A percentile compares a stretch with the other conserved stretches of the same genome.
These are phyloP conservation scores for Trichomonascus vanleenenianus DNA, from an alignment of 805 yeast species.

Conservation along the genomic window DNA sequence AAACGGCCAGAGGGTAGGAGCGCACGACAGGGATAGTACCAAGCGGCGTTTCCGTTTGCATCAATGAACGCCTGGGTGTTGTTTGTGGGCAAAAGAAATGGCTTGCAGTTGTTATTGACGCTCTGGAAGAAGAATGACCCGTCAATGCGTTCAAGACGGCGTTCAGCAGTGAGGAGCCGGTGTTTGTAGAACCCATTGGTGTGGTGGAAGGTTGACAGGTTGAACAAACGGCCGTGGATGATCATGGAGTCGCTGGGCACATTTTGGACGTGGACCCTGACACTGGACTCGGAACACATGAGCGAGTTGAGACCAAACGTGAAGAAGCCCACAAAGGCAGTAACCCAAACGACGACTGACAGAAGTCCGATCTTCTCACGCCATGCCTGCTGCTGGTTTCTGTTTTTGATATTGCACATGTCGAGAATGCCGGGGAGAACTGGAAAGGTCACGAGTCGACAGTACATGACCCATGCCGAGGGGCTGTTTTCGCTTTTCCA, in stretches of 20 bases:
- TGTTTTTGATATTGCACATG: conserved; percentile 56
- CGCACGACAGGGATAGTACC: conserved; percentile 83
- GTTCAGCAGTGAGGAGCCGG: conserved; percentile 22
- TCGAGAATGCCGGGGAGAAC: conserved; percentile 62
- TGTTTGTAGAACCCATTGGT: conserved; percentile 21
- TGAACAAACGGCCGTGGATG: conserved; percentile 68
- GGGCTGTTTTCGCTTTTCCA: conserved; percentile 14
- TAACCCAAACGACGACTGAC: conserved; percentile 12
- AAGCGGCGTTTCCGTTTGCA: conserved; percentile 48
- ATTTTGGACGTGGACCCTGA: conserved; percentile 46
- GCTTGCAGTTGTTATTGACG: conserved; percentile 86
- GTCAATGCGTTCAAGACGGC: conserved; percentile 33
- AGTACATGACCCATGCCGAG: conserved; percentile 59
- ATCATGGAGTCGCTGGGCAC: conserved; percentile 49
- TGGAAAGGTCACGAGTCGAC: conserved; percentile 72
- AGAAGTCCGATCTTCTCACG: conserved; percentile 53
- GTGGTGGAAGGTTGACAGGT: conserved; percentile 52
- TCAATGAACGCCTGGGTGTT: conserved; percentile 43
- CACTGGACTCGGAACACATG: conserved; percentile 44
- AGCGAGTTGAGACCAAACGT: conserved; percentile 74
- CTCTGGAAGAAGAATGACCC: conserved; percentile 73
- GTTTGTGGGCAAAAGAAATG: conserved; percentile 59
- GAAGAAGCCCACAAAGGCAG: conserved; percentile 15
- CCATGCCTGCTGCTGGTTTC: conserved; percentile 79
- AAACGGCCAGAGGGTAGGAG: conserved; percentile 37